Percentiles rank a stretch among this genome's conserved stretches.
Conservation (phyloP, 805 yeast genomes). For the Sugiyamaella boreocaroliniensis region DNA sequence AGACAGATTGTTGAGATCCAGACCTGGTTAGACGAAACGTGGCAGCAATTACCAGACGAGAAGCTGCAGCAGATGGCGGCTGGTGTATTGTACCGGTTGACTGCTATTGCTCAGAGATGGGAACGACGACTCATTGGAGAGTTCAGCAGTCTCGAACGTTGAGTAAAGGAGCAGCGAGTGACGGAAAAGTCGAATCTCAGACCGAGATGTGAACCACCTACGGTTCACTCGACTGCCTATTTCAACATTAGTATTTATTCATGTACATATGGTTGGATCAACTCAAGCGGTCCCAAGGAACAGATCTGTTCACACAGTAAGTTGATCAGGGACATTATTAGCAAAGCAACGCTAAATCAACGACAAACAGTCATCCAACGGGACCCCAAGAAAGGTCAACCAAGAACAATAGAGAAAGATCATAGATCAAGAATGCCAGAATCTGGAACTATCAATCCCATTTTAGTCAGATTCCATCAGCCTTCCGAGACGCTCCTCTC, state of each 20-base stretch:
- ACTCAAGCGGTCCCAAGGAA: no score
- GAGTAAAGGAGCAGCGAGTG: neutral
- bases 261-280: neutral
- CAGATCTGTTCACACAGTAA: no score
- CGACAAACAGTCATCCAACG: no score
- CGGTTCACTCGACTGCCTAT: neutral
- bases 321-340: no score
- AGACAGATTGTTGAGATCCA: slow-evolving; percentile 26
- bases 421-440: no score
- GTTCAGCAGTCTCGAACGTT: slow-evolving; percentile 8
- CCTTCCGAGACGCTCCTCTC: no score
- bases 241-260: neutral
- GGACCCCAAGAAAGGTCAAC: no score
- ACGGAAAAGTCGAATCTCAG: no score
- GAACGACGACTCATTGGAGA: slow-evolving; percentile 20
- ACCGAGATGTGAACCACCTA: neutral
- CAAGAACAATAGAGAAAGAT: no score
- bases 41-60: slow-evolving; percentile 28
- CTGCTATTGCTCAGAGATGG: slow-evolving; percentile 23
- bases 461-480: neutral
- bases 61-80: slow-evolving; percentile 27
- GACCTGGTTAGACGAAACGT: slow-evolving; percentile 26
- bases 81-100: slow-evolving; percentile 26
- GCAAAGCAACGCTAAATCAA: neutral
- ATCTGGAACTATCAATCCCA: neutral